Evolutionary conservation across 306 rosid species (phyloP).

Genomic region (Castanea mollissima): DNA sequence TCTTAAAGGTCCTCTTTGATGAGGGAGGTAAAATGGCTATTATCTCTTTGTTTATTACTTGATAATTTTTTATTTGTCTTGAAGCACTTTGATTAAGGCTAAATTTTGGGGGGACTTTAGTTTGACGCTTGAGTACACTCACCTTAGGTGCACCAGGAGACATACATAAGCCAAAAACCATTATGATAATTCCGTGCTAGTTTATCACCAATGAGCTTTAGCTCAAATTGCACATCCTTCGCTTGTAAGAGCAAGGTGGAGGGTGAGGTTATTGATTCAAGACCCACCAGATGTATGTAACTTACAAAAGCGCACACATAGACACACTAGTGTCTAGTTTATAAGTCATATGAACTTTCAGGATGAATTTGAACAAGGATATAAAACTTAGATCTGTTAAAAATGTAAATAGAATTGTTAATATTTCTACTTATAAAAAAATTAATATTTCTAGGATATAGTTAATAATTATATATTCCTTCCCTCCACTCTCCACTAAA

Average conservation of each 20-base stretch:
- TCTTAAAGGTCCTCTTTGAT: conserved; percentile 73
- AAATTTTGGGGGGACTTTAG: not conserved
- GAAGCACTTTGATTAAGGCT: conserved; percentile 6
- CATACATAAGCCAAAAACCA: too few species aligned
- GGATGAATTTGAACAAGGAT: not conserved
- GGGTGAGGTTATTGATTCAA: too few species aligned
- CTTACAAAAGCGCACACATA: too few species aligned
- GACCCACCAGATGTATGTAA: too few species aligned
- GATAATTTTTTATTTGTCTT: not conserved
- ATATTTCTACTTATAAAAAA: not conserved
- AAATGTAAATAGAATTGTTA: not conserved
- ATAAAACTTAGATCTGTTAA: not conserved
- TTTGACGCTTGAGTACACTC: not conserved
- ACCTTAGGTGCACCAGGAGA: not conserved
- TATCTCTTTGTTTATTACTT: not conserved
- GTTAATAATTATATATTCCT: not conserved
- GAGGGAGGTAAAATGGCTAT: conserved; percentile 78
- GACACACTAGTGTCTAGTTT: not conserved
- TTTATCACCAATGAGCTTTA: not conserved
- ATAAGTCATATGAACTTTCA: not conserved
- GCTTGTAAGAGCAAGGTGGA: too few species aligned
- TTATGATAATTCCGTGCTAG: not conserved
- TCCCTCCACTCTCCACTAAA: not conserved
- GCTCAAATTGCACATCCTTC: too few species aligned
- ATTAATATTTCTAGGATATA: not conserved